These are phyloP conservation scores for Porpolomopsis calyptriformis DNA, from an alignment of 768 basidiomycete genomes.

Conservation along the genomic window DNA sequence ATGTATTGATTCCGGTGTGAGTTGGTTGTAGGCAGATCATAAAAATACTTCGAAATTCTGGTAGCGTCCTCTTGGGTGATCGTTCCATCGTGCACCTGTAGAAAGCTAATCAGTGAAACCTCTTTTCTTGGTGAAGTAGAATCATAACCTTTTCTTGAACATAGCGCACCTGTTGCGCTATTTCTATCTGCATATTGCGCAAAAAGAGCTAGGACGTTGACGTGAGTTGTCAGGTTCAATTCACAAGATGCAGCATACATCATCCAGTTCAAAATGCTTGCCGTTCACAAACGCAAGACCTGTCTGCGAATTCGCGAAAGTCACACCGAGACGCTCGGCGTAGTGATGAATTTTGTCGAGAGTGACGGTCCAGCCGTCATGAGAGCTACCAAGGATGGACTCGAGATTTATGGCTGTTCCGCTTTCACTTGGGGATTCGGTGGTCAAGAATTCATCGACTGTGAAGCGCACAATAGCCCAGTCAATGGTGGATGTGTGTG, in stretches of 20 bases:
- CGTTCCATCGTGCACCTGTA: constrained; percentile 46
- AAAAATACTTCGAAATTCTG: constrained; percentile 69
- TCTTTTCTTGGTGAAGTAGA: constrained; percentile 1
- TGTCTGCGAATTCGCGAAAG: constrained; percentile 22
- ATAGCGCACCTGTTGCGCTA: constrained; percentile 48
- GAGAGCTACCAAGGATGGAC: constrained; percentile 26
- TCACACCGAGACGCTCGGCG: constrained; percentile 45
- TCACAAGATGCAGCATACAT: constrained; percentile 36
- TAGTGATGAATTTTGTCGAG: constrained; percentile 44
- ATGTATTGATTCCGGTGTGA: constrained; percentile 70
- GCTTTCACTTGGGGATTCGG: constrained; percentile 20
- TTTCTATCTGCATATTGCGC: constrained; percentile 49
- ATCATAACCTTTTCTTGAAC: constrained; percentile 58
- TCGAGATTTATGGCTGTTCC: constrained; percentile 25
- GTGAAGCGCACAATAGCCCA: constrained; percentile 32
- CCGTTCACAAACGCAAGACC: constrained; percentile 87
- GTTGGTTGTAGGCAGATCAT: constrained; percentile 69
- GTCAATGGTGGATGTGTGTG: constrained; percentile 25
- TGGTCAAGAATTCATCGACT: constrained; percentile 28
- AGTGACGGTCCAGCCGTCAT: constrained; percentile 19
- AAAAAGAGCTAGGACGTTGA: constrained; percentile 45
- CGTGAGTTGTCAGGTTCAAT: constrained; percentile 2
- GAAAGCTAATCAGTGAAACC: not conserved
- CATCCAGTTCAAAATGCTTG: constrained; percentile 58
- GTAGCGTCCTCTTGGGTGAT: constrained; percentile 43